Evolutionary conservation across 345 rosid genomes (phyloP).

Genomic region (Sonneratia caseolaris): DNA sequence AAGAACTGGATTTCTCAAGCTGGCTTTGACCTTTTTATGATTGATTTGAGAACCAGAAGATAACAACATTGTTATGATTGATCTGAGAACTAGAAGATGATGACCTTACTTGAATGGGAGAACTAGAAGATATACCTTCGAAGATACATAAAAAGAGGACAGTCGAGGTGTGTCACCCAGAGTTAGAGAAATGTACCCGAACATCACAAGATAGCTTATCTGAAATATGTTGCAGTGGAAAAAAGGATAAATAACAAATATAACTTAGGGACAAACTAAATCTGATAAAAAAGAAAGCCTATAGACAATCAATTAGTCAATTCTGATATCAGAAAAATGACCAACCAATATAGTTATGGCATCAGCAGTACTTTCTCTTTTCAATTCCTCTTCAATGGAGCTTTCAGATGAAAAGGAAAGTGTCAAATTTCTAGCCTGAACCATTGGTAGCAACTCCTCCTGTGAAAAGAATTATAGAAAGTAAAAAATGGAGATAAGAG

Average conservation of each 20-base stretch:
- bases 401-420: constrained; percentile 94
- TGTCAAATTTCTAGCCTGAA: constrained; percentile 52
- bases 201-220: constrained; percentile 99
- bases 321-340: constrained; percentile 1
- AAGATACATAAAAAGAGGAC: constrained; percentile 65
- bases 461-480: constrained; percentile 24
- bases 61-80: neutral
- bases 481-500: neutral
- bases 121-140: constrained; percentile 45
- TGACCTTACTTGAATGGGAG: neutral
- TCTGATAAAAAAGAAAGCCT: neutral
- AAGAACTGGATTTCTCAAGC: neutral
- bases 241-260: constrained; percentile 1
- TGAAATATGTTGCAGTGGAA: constrained; percentile 26
- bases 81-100: neutral
- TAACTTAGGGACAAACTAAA: neutral
- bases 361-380: constrained; percentile 97
- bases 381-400: constrained; percentile 89
- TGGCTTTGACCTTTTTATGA: neutral
- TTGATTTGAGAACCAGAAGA: neutral
- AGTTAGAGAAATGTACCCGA: constrained; percentile 87
- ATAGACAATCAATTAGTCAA: neutral
- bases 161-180: constrained; percentile 69
- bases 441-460: constrained; percentile 83
- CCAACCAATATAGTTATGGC: constrained; percentile 73